These are phyloP conservation scores for Leccinum fibrillosum DNA, from an alignment of 768 basidiomycete species.

Conservation along the genomic window DNA sequence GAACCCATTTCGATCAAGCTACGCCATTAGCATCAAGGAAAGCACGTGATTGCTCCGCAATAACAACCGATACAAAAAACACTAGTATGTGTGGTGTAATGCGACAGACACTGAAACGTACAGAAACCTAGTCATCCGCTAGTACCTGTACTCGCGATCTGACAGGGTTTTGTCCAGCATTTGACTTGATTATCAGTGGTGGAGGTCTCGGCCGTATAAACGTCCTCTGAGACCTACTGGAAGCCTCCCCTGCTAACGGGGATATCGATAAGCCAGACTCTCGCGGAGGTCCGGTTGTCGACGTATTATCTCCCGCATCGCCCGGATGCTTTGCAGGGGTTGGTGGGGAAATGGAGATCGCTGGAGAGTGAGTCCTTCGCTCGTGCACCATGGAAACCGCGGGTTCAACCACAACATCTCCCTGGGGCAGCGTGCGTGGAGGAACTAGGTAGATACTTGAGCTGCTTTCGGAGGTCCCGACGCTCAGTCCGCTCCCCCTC, in stretches of 20 bases:
- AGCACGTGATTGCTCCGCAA: conserved; percentile 20
- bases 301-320: conserved; percentile 23
- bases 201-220: conserved; percentile 44
- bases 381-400: neutral
- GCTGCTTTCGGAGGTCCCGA: neutral
- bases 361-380: conserved; percentile 14
- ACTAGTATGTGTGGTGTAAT: neutral
- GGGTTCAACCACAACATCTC: neutral
- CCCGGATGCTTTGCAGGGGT: conserved; percentile 3
- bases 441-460: neutral
- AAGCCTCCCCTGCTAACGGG: conserved; percentile 8
- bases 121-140: conserved; percentile 12
- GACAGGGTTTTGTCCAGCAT: conserved; percentile 5
- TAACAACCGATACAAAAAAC: neutral
- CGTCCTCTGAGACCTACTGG: conserved; percentile 16
- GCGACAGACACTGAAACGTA: neutral
- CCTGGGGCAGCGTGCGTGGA: neutral
- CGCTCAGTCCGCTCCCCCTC: conserved; percentile 4
- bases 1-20: conserved; percentile 2
- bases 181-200: conserved; percentile 29
- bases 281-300: conserved; percentile 22
- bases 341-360: conserved; percentile 18
- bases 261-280: conserved; percentile 31
- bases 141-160: conserved; percentile 11
- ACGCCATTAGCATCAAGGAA: neutral